These are phyloP conservation scores for Tripterygium wilfordii DNA, from an alignment of 177 flowering plant genomes.

Conservation along the genomic window DNA sequence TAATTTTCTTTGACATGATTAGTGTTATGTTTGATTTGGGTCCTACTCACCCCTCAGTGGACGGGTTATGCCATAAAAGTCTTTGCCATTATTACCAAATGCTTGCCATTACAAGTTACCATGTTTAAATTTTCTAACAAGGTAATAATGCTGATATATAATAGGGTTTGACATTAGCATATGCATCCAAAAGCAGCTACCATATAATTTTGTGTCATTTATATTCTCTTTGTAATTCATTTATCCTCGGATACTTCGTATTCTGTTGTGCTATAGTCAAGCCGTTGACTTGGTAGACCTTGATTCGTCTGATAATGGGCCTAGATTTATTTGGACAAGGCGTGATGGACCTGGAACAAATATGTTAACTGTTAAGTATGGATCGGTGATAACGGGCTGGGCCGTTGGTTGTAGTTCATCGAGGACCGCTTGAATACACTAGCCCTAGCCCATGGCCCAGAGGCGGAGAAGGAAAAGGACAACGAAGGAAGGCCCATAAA, in stretches of 20 bases:
- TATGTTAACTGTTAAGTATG: neutral
- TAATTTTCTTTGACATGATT: constrained; percentile 8
- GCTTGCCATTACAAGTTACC: constrained; percentile 30
- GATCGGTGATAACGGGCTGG: no score
- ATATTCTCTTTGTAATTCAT: neutral
- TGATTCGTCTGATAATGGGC: no score
- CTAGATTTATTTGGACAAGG: no score
- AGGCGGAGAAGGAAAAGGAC: no score
- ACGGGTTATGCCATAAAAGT: constrained; percentile 13
- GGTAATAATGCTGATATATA: constrained; percentile 11
- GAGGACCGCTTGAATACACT: no score
- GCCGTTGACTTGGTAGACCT: neutral
- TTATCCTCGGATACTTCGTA: constrained; percentile 1
- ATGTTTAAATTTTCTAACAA: constrained; percentile 14
- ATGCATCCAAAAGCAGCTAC: constrained; percentile 1
- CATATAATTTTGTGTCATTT: constrained; percentile 12
- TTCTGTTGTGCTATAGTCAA: neutral
- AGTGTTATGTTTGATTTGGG: constrained; percentile 3
- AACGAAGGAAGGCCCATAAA: no score
- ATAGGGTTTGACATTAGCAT: constrained; percentile 11
- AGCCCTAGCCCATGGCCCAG: no score
- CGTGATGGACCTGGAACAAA: no score
- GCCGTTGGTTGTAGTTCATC: no score
- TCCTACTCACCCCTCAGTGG: constrained; percentile 4
- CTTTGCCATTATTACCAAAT: constrained; percentile 22